A percentile compares a stretch with the other conserved stretches of the same genome.
phyloP scores from a whole-genome alignment of 352 stramenopile genomes.

The Globisporangium ultimum region DNA sequence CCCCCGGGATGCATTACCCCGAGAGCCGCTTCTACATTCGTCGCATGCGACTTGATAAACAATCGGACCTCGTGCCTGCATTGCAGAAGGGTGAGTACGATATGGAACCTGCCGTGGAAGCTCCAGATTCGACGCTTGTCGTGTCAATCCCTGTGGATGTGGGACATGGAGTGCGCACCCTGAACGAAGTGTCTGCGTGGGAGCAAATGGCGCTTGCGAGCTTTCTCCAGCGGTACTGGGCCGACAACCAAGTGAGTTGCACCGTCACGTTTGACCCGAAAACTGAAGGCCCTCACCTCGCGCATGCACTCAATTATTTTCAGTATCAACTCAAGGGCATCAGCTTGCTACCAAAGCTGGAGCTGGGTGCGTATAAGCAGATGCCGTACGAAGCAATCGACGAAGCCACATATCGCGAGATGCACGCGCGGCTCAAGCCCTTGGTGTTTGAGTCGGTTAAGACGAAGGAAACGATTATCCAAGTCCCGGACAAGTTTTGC shows the following conservation, averaged over 20 bases:
- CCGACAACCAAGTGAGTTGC: slow-evolving; percentile 94
- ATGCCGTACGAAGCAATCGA: slow-evolving; percentile 92
- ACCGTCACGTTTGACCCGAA: slow-evolving; percentile 92
- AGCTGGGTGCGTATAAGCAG: slow-evolving; percentile 84
- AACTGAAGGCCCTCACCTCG: slow-evolving; percentile 74
- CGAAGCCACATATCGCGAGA: slow-evolving; percentile 55
- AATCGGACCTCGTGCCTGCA: slow-evolving; percentile 77
- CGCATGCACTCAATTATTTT: slow-evolving; percentile 86
- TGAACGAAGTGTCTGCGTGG: slow-evolving; percentile 87
- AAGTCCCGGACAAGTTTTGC: slow-evolving; percentile 58
- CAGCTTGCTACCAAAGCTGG: slow-evolving; percentile 82
- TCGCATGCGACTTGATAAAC: slow-evolving; percentile 80
- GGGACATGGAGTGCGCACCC: slow-evolving; percentile 82
- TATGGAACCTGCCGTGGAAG: slow-evolving; percentile 72
- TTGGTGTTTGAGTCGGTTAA: slow-evolving; percentile 39
- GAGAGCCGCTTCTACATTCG: slow-evolving; percentile 93
- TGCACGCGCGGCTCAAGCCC: slow-evolving; percentile 35
- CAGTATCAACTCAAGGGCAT: slow-evolving; percentile 95
- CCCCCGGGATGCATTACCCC: slow-evolving; percentile 92
- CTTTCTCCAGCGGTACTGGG: slow-evolving; percentile 93
- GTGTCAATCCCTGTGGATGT: slow-evolving; percentile 90
- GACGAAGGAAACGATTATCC: slow-evolving; percentile 27
- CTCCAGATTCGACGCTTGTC: slow-evolving; percentile 72
- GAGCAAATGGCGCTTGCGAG: slow-evolving; percentile 91
- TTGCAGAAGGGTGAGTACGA: slow-evolving; percentile 71